Conservation (phyloP, 192 early-diverging fungal species). For the Entomortierella lignicola region DNA sequence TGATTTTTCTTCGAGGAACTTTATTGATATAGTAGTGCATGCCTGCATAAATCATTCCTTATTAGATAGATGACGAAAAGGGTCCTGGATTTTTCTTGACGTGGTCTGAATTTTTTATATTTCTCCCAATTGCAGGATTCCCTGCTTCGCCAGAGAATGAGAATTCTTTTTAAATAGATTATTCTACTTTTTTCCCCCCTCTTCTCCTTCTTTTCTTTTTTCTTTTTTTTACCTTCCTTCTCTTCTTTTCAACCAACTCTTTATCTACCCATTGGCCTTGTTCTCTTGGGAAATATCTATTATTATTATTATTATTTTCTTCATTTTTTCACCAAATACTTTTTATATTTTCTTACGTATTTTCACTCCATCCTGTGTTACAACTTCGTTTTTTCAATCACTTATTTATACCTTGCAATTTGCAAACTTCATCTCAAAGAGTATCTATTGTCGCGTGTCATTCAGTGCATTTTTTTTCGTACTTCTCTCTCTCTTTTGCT, state of each 20-base stretch:
- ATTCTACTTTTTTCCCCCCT: neutral
- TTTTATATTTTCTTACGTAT: neutral
- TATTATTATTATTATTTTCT: no score
- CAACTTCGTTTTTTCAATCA: no score
- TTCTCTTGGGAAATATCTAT: neutral
- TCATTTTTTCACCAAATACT: constrained; percentile 4
- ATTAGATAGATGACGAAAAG: no score
- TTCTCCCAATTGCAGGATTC: no score
- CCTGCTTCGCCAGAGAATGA: neutral
- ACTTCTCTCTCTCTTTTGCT: no score
- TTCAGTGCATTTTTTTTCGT: neutral
- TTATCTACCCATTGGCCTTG: neutral
- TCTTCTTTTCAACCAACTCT: neutral
- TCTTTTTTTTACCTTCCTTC: neutral
- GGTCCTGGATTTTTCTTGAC: neutral
- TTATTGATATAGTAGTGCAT: neutral
- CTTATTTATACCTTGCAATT: no score
- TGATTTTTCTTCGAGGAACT: neutral
- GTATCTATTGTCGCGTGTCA: neutral
- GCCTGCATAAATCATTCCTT: no score
- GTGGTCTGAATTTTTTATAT: no score
- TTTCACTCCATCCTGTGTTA: no score
- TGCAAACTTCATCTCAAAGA: neutral
- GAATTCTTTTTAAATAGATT: neutral
- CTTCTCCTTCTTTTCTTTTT: neutral